phyloP scores from a whole-genome alignment of 345 rosid genomes.

The Melaleuca alternifolia region DNA sequence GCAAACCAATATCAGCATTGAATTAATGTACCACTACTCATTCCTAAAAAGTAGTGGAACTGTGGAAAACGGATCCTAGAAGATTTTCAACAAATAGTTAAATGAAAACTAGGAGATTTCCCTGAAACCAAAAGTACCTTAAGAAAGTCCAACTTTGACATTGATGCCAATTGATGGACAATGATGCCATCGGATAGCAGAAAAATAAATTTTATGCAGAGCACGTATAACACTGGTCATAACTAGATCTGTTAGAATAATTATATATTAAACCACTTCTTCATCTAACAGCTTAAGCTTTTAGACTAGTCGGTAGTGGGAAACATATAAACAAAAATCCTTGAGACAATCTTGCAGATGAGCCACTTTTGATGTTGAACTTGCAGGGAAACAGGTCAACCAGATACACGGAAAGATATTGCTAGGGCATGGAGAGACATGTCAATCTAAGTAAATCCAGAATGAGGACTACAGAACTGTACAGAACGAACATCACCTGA shows the following conservation, averaged over 20 bases:
- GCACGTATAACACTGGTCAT: background rate
- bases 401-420: background rate
- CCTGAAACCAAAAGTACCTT: background rate
- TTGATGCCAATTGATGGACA: background rate
- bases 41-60: background rate
- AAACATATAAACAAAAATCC: background rate
- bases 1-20: background rate
- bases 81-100: background rate
- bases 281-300: no score
- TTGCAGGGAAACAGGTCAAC: background rate
- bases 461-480: background rate
- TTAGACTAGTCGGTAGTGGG: no score
- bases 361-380: background rate
- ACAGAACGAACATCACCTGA: slow-evolving; percentile 47
- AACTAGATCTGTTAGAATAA: background rate
- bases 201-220: background rate
- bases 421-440: background rate
- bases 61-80: background rate
- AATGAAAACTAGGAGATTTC: background rate
- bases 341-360: background rate
- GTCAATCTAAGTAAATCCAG: background rate
- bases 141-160: background rate
- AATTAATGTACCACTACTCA: background rate
- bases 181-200: background rate
- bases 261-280: no score